phyloP scores from a whole-genome alignment of 768 basidiomycete species.

The Auricularia auricula-judae region DNA sequence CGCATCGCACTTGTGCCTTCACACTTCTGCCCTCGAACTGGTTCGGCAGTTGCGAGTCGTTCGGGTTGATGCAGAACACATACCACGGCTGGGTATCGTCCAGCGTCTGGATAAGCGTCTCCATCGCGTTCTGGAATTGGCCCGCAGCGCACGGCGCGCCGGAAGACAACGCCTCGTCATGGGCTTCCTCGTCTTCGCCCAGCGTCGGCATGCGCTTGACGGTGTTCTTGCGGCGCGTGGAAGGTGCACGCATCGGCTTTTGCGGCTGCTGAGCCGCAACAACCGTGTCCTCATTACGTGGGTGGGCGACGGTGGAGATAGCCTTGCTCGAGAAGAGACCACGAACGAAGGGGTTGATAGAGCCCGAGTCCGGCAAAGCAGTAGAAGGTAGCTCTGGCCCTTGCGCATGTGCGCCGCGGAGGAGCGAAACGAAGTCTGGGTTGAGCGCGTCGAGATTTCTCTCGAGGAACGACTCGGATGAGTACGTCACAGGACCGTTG shows the following conservation, averaged over 20 bases:
- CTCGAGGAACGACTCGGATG: constrained; percentile 80
- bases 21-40: constrained; percentile 88
- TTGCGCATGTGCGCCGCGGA: constrained; percentile 35
- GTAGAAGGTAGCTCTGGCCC: constrained; percentile 13
- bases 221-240: constrained; percentile 71
- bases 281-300: constrained; percentile 88
- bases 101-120: constrained; percentile 77
- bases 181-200: constrained; percentile 33
- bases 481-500: constrained; percentile 86
- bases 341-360: constrained; percentile 84
- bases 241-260: constrained; percentile 90
- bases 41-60: constrained; percentile 89
- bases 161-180: constrained; percentile 19
- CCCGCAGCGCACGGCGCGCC: constrained; percentile 67
- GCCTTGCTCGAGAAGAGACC: constrained; percentile 80
- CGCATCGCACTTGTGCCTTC: constrained; percentile 80
- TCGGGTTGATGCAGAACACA: constrained; percentile 87
- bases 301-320: constrained; percentile 87
- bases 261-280: constrained; percentile 89
- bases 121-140: constrained; percentile 76
- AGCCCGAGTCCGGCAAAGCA: constrained; percentile 37
- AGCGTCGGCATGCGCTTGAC: constrained; percentile 51
- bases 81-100: constrained; percentile 88
- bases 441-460: constrained; percentile 83
- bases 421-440: constrained; percentile 83